These are phyloP conservation scores for Rhizophagus clarus DNA, from an alignment of 192 early-diverging fungal genomes.

Conservation along the genomic window DNA sequence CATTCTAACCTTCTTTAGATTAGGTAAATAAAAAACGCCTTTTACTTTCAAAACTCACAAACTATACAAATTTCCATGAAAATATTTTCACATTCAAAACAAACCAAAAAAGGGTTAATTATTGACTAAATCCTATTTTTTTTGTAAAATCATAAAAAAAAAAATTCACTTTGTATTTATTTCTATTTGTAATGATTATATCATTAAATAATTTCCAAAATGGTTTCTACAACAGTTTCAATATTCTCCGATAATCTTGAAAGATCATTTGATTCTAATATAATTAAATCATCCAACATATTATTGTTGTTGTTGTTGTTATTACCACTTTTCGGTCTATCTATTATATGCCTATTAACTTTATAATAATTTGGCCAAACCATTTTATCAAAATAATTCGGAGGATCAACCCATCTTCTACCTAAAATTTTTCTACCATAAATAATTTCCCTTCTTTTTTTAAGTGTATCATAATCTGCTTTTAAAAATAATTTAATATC, in stretches of 20 bases:
- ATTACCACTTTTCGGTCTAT: neutral
- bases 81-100: no score
- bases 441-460: slow-evolving; percentile 63
- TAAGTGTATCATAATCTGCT: slow-evolving; percentile 62
- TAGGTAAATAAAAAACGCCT: no score
- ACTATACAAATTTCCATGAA: no score
- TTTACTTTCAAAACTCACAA: no score
- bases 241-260: neutral
- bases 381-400: slow-evolving; percentile 74
- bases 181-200: no score
- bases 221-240: neutral
- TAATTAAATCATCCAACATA: neutral
- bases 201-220: neutral
- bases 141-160: no score
- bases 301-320: neutral
- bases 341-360: neutral
- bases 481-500: slow-evolving; percentile 60
- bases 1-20: no score
- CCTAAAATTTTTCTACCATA: slow-evolving; percentile 72
- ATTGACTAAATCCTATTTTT: no score
- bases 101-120: no score
- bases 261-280: neutral
- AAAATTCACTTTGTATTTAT: no score
- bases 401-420: slow-evolving; percentile 73
- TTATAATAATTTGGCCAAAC: slow-evolving; percentile 76